Conservation (phyloP, 768 basidiomycete genomes). For the Amanita thiersii region DNA sequence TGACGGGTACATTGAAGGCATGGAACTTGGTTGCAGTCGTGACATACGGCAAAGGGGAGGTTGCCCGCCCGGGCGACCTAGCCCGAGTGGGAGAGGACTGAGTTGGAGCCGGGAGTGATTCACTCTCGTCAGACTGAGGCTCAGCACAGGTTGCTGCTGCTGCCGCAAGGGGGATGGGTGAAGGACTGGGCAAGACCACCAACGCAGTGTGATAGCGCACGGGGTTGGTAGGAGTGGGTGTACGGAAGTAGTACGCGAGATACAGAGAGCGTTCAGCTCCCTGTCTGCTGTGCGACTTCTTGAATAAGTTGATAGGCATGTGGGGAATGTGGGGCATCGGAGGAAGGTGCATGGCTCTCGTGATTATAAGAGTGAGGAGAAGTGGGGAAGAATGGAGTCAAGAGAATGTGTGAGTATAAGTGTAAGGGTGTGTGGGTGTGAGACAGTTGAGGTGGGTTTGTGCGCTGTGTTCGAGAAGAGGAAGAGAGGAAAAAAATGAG, state of each 20-base stretch:
- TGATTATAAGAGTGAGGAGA: neutral
- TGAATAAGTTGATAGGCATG: constrained; percentile 6
- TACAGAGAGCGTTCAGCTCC: constrained; percentile 1
- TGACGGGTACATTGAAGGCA: constrained; percentile 6
- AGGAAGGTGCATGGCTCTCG: neutral
- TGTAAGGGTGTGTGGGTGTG: no score
- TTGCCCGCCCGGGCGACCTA: no score
- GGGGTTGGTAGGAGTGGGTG: constrained; percentile 5
- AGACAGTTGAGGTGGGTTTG: no score
- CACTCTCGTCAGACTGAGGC: neutral
- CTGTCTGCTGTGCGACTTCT: neutral
- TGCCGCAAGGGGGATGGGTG: neutral
- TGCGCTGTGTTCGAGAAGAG: no score
- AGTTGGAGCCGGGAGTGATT: neutral
- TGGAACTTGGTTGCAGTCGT: constrained; percentile 3
- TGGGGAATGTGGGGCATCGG: neutral
- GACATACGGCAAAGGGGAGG: no score
- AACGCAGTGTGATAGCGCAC: constrained; percentile 7
- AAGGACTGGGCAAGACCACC: constrained; percentile 1
- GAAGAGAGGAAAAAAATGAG: no score
- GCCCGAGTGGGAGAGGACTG: neutral
- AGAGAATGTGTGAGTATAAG: no score
- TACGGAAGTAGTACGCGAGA: constrained; percentile 6
- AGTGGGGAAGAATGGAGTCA: neutral
- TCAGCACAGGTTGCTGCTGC: neutral